Percentiles rank a stretch among this genome's conserved stretches.
Conservation (phyloP, 2,329 filamentous ascomycete species). For the Pseudocercospora fijiensis region DNA sequence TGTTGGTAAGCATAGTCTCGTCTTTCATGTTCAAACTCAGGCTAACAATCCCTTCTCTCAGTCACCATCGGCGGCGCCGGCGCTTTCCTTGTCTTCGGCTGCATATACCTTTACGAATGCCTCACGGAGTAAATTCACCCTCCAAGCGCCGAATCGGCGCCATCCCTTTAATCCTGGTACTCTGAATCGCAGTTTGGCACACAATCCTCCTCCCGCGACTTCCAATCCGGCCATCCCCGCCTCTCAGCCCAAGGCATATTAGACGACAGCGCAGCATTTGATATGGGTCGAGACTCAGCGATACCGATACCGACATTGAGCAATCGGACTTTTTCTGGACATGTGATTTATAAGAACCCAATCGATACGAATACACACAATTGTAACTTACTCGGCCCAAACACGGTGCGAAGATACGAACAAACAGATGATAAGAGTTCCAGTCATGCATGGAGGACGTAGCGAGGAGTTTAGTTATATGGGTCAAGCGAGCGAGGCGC, state of each 20-base stretch:
- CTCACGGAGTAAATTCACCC: constrained; percentile 20
- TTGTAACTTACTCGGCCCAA: not conserved
- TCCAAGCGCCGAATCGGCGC: not conserved
- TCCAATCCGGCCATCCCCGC: not conserved
- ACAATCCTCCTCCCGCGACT: not conserved
- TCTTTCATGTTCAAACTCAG: not conserved
- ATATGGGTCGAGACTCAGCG: not conserved
- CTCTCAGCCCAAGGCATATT: not conserved
- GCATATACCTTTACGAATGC: constrained; percentile 82
- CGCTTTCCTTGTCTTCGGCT: constrained; percentile 85
- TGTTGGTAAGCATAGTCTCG: constrained; percentile 69
- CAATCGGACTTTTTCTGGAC: not conserved
- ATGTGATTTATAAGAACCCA: not conserved
- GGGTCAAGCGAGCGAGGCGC: not conserved
- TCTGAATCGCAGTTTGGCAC: not conserved
- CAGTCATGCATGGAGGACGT: not conserved
- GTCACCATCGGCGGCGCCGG: constrained; percentile 89
- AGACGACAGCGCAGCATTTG: not conserved
- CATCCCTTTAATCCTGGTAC: not conserved
- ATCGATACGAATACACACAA: not conserved
- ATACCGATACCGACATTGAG: not conserved
- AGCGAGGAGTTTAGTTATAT: not conserved
- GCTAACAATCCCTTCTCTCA: constrained; percentile 42
- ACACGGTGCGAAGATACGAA: not conserved
- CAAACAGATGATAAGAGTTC: constrained; percentile 1